phyloP scores from a whole-genome alignment of 2,329 filamentous ascomycete genomes.

The Arthroderma sp. region DNA sequence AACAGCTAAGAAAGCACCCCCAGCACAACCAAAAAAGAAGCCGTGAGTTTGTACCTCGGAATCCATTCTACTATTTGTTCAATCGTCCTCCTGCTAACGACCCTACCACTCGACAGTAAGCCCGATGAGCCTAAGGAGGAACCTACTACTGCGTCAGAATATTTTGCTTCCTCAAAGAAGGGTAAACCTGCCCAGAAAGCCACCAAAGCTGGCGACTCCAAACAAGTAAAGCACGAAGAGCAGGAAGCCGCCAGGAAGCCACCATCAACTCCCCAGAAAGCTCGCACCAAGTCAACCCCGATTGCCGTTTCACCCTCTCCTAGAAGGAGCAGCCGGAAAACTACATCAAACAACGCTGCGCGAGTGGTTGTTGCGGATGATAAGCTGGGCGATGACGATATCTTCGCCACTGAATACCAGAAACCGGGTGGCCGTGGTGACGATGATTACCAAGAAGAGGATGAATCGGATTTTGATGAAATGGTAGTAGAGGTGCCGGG shows the following conservation, averaged over 20 bases:
- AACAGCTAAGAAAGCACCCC: conserved; percentile 22
- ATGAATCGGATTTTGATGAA: conserved; percentile 51
- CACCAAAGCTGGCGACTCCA: conserved; percentile 12
- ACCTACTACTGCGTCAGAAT: conserved; percentile 49
- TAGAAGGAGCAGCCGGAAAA: too few relatives aligned
- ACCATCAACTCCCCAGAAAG: too few relatives aligned
- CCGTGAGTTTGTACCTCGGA: conserved; percentile 30
- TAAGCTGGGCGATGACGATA: conserved; percentile 62
- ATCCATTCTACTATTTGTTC: not conserved
- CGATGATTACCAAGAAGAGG: conserved; percentile 59
- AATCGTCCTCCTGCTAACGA: not conserved
- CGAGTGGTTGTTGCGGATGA: conserved; percentile 48
- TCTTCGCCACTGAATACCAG: conserved; percentile 62
- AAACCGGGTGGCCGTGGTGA: conserved; percentile 48
- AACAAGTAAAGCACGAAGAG: conserved; percentile 2
- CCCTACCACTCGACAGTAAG: conserved; percentile 24
- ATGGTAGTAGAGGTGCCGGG: conserved; percentile 48
- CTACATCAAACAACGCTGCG: conserved; percentile 9
- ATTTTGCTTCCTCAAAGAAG: conserved; percentile 48
- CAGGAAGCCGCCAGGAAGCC: too few relatives aligned
- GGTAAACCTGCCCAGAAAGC: conserved; percentile 34
- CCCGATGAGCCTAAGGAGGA: conserved; percentile 39
- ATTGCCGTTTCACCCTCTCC: too few relatives aligned
- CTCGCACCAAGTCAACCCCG: too few relatives aligned
- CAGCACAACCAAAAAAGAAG: conserved; percentile 28